phyloP scores from a whole-genome alignment of 169 alveolate genomes.

The Eimeria praecox region DNA sequence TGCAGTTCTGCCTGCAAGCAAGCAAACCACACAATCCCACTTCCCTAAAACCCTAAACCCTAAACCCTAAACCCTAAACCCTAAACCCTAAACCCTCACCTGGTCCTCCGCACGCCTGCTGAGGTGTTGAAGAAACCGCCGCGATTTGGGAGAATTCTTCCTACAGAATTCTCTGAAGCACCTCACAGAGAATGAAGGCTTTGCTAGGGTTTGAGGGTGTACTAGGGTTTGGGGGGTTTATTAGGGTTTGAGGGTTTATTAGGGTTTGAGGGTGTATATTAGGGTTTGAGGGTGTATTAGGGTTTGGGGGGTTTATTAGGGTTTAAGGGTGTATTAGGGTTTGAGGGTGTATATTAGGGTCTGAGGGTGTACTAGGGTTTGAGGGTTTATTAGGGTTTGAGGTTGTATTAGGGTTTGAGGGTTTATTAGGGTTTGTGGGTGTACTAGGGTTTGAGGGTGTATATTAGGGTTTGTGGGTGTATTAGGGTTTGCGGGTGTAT shows the following conservation, averaged over 20 bases:
- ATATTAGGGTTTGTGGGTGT: neutral
- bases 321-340: neutral
- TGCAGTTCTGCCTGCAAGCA: neutral
- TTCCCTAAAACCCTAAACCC: neutral
- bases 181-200: neutral
- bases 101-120: conserved; percentile 17
- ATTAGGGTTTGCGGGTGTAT: neutral
- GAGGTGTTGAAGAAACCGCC: conserved; percentile 18
- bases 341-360: neutral
- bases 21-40: neutral
- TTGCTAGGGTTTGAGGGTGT: neutral
- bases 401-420: neutral
- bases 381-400: neutral
- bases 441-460: neutral
- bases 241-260: neutral
- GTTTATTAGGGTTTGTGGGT: neutral
- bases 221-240: neutral
- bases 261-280: neutral
- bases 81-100: conserved; percentile 9
- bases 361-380: neutral
- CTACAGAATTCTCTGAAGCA: neutral
- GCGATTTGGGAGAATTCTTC: neutral
- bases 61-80: conserved; percentile 1
- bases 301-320: neutral
- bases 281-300: neutral